These are phyloP conservation scores for Ceratobasidium sp. DNA, from an alignment of 1,284 basidiomycete species.

Conservation along the genomic window DNA sequence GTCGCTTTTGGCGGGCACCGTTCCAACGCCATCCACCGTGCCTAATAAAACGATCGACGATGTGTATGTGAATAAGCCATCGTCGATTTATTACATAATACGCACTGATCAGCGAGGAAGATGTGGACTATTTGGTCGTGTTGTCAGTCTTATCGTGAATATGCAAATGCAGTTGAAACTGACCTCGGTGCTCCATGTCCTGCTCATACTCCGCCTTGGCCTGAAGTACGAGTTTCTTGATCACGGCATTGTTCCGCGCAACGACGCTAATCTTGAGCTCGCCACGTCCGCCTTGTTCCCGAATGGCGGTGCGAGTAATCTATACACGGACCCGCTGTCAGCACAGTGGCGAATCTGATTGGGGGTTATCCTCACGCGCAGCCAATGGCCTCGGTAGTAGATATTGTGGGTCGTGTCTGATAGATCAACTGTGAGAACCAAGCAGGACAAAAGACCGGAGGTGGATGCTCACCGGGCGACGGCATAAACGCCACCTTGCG, in stretches of 20 bases:
- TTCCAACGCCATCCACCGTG: conserved; percentile 84
- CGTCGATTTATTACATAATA: conserved; percentile 38
- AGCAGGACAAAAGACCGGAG: not conserved
- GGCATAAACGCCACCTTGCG: conserved; percentile 79
- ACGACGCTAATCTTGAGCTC: conserved; percentile 84
- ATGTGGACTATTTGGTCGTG: conserved; percentile 64
- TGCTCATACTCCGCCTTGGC: conserved; percentile 86
- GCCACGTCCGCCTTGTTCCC: conserved; percentile 68
- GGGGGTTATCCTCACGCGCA: conserved; percentile 62
- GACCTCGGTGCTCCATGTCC: conserved; percentile 77
- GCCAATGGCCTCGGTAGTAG: conserved; percentile 85
- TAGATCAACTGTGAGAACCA: conserved; percentile 2
- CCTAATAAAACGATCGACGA: conserved; percentile 50
- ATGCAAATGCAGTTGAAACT: not conserved
- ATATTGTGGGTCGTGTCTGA: conserved; percentile 81
- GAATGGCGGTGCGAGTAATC: conserved; percentile 78
- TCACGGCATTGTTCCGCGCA: conserved; percentile 81
- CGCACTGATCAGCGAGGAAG: conserved; percentile 80
- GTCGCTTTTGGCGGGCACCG: conserved; percentile 81
- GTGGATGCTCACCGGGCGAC: conserved; percentile 64
- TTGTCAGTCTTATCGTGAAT: not conserved
- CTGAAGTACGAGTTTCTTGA: conserved; percentile 82
- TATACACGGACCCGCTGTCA: conserved; percentile 46
- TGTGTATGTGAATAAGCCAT: conserved; percentile 31
- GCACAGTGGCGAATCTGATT: conserved; percentile 43